Conservation (phyloP, 129 eudicot species). For the Arctium minus region DNA sequence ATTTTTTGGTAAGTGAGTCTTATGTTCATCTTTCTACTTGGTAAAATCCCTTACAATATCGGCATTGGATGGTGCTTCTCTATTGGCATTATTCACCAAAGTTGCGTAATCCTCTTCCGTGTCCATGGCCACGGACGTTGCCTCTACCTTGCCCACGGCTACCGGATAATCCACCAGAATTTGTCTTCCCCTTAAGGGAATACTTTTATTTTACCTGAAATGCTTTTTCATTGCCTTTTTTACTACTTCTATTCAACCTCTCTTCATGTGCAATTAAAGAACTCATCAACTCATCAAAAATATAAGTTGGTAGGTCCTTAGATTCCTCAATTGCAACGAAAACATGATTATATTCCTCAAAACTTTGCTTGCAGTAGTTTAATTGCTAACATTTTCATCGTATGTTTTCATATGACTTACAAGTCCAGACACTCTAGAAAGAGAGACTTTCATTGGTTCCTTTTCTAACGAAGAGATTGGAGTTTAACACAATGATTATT, state of each 20-base stretch:
- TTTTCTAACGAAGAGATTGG: neutral
- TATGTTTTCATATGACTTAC: slow-evolving; percentile 6
- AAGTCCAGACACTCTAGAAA: slow-evolving; percentile 2
- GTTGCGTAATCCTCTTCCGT: no score
- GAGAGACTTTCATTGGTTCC: neutral
- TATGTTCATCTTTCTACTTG: neutral
- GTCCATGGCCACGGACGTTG: no score
- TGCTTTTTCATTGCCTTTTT: neutral
- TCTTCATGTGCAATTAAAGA: neutral
- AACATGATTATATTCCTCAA: neutral
- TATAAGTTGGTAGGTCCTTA: slow-evolving; percentile 2
- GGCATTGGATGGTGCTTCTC: no score
- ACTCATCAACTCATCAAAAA: slow-evolving; percentile 2
- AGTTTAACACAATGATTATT: no score
- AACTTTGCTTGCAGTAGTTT: neutral
- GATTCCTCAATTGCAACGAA: slow-evolving; percentile 5
- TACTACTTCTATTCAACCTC: neutral
- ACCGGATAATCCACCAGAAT: no score
- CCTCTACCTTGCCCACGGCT: no score
- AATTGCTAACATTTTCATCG: neutral
- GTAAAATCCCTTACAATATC: no score
- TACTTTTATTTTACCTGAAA: neutral
- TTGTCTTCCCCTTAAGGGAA: no score
- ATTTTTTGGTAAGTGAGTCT: neutral
- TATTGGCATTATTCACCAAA: no score